Percentiles rank a stretch among this genome's conserved stretches.
phyloP scores from a whole-genome alignment of 176 grass and related monocot species.

The Triticum monococcum region DNA sequence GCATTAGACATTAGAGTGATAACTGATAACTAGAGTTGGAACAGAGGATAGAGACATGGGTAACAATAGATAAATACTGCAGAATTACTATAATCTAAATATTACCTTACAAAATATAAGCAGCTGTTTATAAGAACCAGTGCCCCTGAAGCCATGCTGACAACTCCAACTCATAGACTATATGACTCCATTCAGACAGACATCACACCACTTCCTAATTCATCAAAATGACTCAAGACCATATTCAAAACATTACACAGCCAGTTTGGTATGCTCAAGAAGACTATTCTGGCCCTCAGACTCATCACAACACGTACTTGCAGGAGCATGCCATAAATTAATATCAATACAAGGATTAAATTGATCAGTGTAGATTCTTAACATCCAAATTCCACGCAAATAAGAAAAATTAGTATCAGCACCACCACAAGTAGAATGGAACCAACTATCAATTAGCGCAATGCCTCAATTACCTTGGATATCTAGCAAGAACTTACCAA shows the following conservation, averaged over 20 bases:
- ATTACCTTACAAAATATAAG: slow-evolving; percentile 17
- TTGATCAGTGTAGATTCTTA: neutral
- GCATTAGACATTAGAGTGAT: neutral
- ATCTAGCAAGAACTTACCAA: neutral
- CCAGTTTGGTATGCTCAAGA: neutral
- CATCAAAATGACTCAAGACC: neutral
- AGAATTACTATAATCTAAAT: neutral
- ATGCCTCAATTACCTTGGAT: neutral
- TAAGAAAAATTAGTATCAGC: neutral
- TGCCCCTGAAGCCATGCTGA: neutral
- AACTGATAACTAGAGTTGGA: slow-evolving; percentile 12
- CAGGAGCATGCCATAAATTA: neutral
- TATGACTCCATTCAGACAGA: slow-evolving; percentile 23
- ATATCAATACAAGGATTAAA: neutral
- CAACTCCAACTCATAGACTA: slow-evolving; percentile 9
- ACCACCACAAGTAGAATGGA: neutral
- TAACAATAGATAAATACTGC: neutral
- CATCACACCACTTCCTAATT: slow-evolving; percentile 10
- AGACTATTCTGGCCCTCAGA: neutral
- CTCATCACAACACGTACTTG: neutral
- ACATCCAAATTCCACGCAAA: slow-evolving; percentile 1
- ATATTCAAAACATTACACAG: slow-evolving; percentile 17
- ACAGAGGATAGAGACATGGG: neutral
- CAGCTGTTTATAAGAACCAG: slow-evolving; percentile 14
- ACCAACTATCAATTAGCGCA: neutral